Evolutionary conservation across 2,329 filamentous ascomycete species (phyloP), one percentile per base, ranked within the genome.

Genomic region (Rhynchosporium secalis): DNA sequence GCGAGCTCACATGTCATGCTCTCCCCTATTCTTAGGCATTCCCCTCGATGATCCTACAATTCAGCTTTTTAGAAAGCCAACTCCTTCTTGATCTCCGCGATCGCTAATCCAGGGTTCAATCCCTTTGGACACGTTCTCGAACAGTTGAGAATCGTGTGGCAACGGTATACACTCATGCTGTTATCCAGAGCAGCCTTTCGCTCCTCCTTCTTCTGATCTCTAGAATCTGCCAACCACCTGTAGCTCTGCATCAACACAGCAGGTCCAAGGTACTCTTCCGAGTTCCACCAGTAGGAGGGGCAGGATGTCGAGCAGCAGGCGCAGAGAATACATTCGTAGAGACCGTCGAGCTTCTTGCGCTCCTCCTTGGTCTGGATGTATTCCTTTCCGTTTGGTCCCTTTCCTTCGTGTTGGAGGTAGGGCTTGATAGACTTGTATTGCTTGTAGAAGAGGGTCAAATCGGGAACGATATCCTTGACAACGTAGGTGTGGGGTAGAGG

Each of bases 241-340:
- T 98, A 99, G 8, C 92, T 96, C 81, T 99, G 95, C 70, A 99
- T 87, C 58, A 99, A 89, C 65, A 99, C 91, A 70, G 95, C 95
- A 64, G 95, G 95, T 67, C 95, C 95, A 56, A 99, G 91, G 82
- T 99, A 99, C 79, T 98, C 93, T 80, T 98, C 93, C 71, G 89
- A 88, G 83, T 99, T 99, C 95, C 95, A 99, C 95, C 95, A 99
- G 85, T 99, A 99, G 20, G 92, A 97, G n/a, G 95, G 95, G 84
- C 95, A 99, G 52, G 94, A 96, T 28, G 95, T 99, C 70, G 91
- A 95, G 87, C 95, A 99, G 88, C 95, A 99, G 72, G 94, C 94
- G 83, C 95, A 99, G 63, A 99, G 89, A 78, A 99, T 98, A 81
- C 95, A 99, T 81, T 99, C 95, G 83, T 99, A 98, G 36, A 98